phyloP scores from a whole-genome alignment of 192 early-diverging fungal genomes.

The Phycomyces blakesleeanus region DNA sequence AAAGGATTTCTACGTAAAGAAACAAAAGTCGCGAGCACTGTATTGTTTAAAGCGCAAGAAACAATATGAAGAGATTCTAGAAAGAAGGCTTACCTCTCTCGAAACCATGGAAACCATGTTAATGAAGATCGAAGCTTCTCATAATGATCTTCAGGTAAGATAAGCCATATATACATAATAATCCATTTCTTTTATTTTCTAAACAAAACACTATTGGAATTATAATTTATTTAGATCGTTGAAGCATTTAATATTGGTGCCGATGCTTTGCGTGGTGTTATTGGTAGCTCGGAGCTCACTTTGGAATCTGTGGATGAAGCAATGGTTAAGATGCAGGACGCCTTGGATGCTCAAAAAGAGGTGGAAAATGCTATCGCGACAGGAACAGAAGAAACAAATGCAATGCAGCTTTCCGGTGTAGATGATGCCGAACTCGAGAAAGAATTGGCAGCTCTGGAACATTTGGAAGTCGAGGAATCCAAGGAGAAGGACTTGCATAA shows the following conservation, averaged over 20 bases:
- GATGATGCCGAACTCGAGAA: neutral
- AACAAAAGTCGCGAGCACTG: constrained; percentile 51
- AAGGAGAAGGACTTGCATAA: neutral
- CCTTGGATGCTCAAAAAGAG: constrained; percentile 57
- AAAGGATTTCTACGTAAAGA: constrained; percentile 17
- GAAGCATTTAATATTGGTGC: constrained; percentile 59
- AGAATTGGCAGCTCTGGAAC: neutral
- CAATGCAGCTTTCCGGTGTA: neutral
- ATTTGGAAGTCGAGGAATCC: neutral
- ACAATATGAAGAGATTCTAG: constrained; percentile 46
- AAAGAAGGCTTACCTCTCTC: constrained; percentile 51
- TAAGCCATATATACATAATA: neutral
- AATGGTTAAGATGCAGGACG: constrained; percentile 58
- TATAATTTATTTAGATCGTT: constrained; percentile 42
- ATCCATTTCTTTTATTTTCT: neutral
- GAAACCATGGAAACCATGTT: constrained; percentile 59
- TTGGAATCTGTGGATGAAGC: constrained; percentile 50
- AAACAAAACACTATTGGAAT: neutral
- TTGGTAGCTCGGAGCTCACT: constrained; percentile 42
- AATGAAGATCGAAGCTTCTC: constrained; percentile 58
- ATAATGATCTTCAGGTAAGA: constrained; percentile 56
- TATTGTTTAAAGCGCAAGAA: constrained; percentile 55
- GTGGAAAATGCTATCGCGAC: constrained; percentile 53
- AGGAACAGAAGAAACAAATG: constrained; percentile 23
- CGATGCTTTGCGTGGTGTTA: constrained; percentile 45